Percentiles rank a stretch among this genome's conserved stretches.
phyloP scores from a whole-genome alignment of 257 asterid species.

The Capsicum baccatum region DNA sequence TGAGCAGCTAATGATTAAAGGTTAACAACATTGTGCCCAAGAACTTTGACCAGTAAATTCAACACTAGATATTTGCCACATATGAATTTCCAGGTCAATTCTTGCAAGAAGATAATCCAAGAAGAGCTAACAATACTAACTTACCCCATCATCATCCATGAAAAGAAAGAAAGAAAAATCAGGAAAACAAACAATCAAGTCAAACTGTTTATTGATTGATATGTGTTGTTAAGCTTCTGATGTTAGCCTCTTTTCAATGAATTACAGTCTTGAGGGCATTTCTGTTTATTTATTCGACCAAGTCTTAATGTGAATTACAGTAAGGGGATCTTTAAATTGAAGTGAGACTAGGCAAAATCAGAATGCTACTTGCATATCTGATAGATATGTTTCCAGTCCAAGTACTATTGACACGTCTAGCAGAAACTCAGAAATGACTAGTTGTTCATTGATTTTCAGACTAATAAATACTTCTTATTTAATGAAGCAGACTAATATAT shows the following conservation, averaged over 20 bases:
- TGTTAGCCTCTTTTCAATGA: not conserved
- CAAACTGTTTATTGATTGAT: not conserved
- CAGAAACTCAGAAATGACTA: not conserved
- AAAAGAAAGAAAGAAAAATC: not conserved
- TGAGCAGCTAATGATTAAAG: not conserved
- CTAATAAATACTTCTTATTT: not conserved
- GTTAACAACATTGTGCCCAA: not conserved
- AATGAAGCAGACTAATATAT: not conserved
- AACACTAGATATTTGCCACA: not conserved
- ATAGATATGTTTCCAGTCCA: not conserved
- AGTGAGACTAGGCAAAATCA: not conserved
- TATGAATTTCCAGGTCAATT: not conserved
- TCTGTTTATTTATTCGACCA: not conserved
- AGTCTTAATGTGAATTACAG: not conserved
- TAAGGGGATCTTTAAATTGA: not conserved
- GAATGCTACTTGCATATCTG: not conserved
- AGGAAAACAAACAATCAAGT: not conserved
- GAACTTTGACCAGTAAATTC: constrained; percentile 19
- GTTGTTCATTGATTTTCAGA: not conserved
- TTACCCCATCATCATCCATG: not conserved
- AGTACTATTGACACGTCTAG: not conserved
- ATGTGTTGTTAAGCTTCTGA: not conserved
- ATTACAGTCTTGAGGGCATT: not conserved
- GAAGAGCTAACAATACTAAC: not conserved
- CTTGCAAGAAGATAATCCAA: not conserved